These are phyloP conservation scores for Naematelia aurantialba DNA, from an alignment of 768 basidiomycete genomes.

Conservation along the genomic window DNA sequence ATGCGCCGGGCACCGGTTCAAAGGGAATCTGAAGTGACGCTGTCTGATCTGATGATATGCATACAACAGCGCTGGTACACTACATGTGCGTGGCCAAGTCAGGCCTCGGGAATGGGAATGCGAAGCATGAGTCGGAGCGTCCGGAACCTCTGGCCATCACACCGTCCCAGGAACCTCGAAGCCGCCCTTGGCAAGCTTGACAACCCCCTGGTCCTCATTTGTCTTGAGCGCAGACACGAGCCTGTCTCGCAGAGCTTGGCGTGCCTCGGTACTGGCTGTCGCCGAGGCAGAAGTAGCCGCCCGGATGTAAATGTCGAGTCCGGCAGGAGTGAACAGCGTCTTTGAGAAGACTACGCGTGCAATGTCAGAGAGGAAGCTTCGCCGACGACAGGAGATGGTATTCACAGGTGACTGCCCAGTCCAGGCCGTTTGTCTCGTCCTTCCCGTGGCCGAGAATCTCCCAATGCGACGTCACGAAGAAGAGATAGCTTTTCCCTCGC, in stretches of 20 bases:
- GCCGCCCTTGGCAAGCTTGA: constrained; percentile 30
- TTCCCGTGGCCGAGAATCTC: constrained; percentile 52
- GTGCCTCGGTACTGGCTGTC: constrained; percentile 3
- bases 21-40: not conserved
- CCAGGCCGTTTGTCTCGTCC: constrained; percentile 31
- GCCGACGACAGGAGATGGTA: not conserved
- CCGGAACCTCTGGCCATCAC: constrained; percentile 2
- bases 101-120: too few relatives aligned
- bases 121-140: too few relatives aligned
- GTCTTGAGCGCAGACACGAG: constrained; percentile 22
- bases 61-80: not conserved
- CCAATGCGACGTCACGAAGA: constrained; percentile 53
- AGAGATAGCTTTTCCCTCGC: constrained; percentile 52
- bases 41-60: not conserved
- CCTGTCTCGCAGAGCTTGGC: constrained; percentile 15
- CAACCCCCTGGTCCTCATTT: constrained; percentile 17
- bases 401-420: constrained; percentile 50
- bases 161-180: constrained; percentile 41
- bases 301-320: constrained; percentile 53
- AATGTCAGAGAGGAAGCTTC: constrained; percentile 4
- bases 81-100: not conserved
- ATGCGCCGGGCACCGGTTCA: not conserved
- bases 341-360: constrained; percentile 51
- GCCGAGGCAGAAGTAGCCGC: constrained; percentile 3
- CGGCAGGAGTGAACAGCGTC: constrained; percentile 55